Evolutionary conservation across 2,329 filamentous ascomycete species (phyloP).

Genomic region (Pseudophaeomoniella oleicola): DNA sequence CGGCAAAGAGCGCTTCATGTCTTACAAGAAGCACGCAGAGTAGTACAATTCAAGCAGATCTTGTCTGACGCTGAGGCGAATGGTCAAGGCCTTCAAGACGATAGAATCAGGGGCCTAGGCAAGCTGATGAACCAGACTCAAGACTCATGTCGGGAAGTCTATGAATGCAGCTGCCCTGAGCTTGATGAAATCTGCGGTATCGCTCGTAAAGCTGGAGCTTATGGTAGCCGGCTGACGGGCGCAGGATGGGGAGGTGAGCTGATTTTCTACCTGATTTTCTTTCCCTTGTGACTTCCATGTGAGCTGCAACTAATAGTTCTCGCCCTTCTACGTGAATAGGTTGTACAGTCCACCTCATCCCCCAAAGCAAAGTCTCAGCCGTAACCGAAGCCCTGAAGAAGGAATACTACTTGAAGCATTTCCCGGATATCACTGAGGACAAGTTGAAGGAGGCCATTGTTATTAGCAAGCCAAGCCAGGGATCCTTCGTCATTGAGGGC

Average conservation of each 20-base stretch:
- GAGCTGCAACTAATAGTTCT: too few species aligned
- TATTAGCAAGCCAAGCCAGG: slow-evolving; percentile 73
- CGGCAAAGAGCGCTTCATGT: slow-evolving; percentile 82
- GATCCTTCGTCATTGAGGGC: slow-evolving; percentile 20
- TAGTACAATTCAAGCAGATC: slow-evolving; percentile 66
- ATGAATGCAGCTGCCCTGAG: slow-evolving; percentile 85
- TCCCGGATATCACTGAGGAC: slow-evolving; percentile 53
- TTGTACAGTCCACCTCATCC: slow-evolving; percentile 85
- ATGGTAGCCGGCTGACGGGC: slow-evolving; percentile 64
- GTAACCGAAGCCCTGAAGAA: slow-evolving; percentile 65
- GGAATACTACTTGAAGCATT: slow-evolving; percentile 65
- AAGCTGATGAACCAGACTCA: slow-evolving; percentile 81
- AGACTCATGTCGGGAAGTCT: slow-evolving; percentile 68
- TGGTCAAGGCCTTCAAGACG: slow-evolving; percentile 32
- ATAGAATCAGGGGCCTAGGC: slow-evolving; percentile 61
- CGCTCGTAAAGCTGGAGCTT: slow-evolving; percentile 62
- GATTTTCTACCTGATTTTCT: too few species aligned
- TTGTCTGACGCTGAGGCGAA: slow-evolving; percentile 41
- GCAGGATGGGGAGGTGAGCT: slow-evolving; percentile 1
- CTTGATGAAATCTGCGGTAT: slow-evolving; percentile 80
- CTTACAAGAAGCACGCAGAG: slow-evolving; percentile 75
- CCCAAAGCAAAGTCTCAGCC: slow-evolving; percentile 62
- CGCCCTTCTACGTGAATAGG: too few species aligned
- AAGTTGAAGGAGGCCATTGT: slow-evolving; percentile 69
- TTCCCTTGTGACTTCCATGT: background rate